Evolutionary conservation across 257 asterid species (phyloP).

Genomic region (Henckelia pumila): DNA sequence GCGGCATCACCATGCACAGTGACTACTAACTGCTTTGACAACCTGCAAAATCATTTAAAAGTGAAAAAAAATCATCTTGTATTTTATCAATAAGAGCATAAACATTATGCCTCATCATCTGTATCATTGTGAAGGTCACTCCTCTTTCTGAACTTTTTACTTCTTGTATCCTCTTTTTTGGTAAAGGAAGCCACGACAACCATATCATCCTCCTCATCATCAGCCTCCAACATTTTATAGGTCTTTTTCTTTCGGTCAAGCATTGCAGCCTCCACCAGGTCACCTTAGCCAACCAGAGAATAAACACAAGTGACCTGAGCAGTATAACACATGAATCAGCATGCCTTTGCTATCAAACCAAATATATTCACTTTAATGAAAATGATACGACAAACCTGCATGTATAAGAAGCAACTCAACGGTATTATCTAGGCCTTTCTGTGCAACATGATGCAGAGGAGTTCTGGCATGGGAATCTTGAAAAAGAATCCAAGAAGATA

Average conservation of each 20-base stretch:
- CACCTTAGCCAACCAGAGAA: no score
- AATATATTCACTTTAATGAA: no score
- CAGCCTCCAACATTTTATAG: constrained; percentile 71
- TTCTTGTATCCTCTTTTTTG: constrained; percentile 49
- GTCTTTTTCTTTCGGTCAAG: constrained; percentile 66
- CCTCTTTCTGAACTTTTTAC: constrained; percentile 81
- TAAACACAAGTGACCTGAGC: no score
- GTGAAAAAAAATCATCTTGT: constrained; percentile 29
- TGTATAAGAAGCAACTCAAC: no score
- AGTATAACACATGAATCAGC: no score
- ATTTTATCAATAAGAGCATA: constrained; percentile 31
- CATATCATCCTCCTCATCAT: constrained; percentile 56
- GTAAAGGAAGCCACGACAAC: constrained; percentile 37
- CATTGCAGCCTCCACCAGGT: constrained; percentile 65
- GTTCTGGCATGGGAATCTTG: no score
- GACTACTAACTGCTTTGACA: constrained; percentile 57
- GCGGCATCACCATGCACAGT: constrained; percentile 83
- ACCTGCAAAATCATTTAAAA: constrained; percentile 41
- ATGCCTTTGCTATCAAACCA: no score
- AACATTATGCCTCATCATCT: constrained; percentile 70
- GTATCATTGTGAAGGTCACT: constrained; percentile 55
- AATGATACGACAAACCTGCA: no score
- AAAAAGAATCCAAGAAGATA: no score
- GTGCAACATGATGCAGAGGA: no score
- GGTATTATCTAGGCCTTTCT: no score